Evolutionary conservation across 208 protist genomes (phyloP).

Genomic region (Angomonas desouzai): DNA sequence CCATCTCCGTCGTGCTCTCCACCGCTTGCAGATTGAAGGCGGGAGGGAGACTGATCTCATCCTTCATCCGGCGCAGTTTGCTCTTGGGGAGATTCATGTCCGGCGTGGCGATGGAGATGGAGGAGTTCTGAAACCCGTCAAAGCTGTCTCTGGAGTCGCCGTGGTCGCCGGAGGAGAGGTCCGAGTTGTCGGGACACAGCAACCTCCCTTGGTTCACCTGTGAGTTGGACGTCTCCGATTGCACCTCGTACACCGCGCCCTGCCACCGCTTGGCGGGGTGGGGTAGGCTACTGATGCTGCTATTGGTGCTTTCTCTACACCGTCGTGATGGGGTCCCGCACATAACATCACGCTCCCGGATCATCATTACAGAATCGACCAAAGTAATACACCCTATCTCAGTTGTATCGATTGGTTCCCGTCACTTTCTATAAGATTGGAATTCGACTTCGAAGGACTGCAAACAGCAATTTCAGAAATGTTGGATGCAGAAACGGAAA

Average conservation of each 20-base stretch:
- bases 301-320: not conserved
- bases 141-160: constrained; percentile 1
- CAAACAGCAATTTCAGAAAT: too few relatives aligned
- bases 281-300: not conserved
- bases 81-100: not conserved
- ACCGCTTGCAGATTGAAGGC: constrained; percentile 63
- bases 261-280: not conserved
- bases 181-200: not conserved
- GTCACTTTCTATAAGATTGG: too few relatives aligned
- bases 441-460: too few relatives aligned
- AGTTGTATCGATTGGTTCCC: too few relatives aligned
- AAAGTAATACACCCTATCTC: constrained; percentile 5
- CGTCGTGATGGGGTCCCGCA: not conserved
- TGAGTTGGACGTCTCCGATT: not conserved
- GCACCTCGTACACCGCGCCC: not conserved
- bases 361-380: constrained; percentile 5
- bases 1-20: constrained; percentile 13
- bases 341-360: not conserved
- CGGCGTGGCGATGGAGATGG: not conserved
- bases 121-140: constrained; percentile 1
- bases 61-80: constrained; percentile 3
- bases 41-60: constrained; percentile 16
- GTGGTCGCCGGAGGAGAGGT: not conserved
- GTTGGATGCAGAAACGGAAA: too few relatives aligned
- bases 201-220: not conserved